phyloP scores from a whole-genome alignment of 441 rosid genomes.

The Caryocar brasiliense region DNA sequence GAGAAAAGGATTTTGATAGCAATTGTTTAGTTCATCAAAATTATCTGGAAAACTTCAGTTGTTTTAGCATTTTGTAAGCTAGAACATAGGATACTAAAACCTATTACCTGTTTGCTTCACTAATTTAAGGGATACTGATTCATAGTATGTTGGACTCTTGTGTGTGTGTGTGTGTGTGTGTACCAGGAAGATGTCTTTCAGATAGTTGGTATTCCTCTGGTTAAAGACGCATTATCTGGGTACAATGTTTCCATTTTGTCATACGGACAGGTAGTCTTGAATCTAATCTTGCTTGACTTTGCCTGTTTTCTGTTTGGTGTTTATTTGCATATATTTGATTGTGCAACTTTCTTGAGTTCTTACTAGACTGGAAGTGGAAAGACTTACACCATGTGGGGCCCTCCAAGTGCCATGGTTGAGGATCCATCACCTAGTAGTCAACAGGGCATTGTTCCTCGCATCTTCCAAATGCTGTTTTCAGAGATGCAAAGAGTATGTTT shows the following conservation, averaged over 20 bases:
- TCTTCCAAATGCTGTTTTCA: conserved; percentile 67
- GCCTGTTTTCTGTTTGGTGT: background rate
- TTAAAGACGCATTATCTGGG: conserved; percentile 64
- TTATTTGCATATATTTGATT: background rate
- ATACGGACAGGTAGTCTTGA: conserved; percentile 64
- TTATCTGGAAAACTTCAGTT: no score
- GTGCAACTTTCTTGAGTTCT: conserved; percentile 6
- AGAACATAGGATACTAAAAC: no score
- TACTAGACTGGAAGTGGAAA: conserved; percentile 86
- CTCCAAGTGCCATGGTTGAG: conserved; percentile 83
- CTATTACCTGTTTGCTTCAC: no score
- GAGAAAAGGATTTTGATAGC: no score
- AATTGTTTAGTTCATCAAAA: no score
- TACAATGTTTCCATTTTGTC: conserved; percentile 76
- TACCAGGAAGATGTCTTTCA: conserved; percentile 66
- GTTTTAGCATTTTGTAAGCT: no score
- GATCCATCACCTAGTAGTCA: conserved; percentile 62
- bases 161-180: no score
- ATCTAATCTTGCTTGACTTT: background rate
- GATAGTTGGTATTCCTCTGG: conserved; percentile 68
- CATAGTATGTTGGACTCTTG: conserved; percentile 7
- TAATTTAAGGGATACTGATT: background rate
- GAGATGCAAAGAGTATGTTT: conserved; percentile 60
- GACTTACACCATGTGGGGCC: conserved; percentile 94
- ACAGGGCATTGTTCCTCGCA: conserved; percentile 79